Conservation (phyloP, 495 filamentous ascomycete genomes). For the Talaromyces stipitatus region DNA sequence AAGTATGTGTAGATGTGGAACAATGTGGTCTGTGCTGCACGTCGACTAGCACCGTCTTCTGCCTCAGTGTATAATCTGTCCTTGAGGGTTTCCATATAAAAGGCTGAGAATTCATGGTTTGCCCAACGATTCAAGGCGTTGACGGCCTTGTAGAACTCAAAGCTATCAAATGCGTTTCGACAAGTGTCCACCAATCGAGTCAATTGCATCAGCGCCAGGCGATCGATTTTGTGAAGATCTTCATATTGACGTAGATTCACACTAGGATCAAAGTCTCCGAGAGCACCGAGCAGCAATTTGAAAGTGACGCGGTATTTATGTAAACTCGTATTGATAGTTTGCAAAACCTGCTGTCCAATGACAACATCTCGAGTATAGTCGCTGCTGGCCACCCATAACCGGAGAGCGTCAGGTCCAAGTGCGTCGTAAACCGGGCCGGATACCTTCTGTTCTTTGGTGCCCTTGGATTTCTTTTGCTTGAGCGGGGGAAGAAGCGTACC, state of each 20-base stretch:
- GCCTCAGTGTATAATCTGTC: constrained; percentile 80
- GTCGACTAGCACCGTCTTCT: constrained; percentile 43
- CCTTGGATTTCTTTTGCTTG: constrained; percentile 46
- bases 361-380: constrained; percentile 86
- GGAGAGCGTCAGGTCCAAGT: constrained; percentile 75
- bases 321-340: constrained; percentile 62
- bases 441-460: constrained; percentile 41
- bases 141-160: constrained; percentile 78
- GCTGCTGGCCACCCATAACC: constrained; percentile 83
- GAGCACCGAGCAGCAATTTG: constrained; percentile 78
- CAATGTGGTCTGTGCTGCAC: constrained; percentile 57
- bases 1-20: constrained; percentile 62
- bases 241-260: constrained; percentile 27
- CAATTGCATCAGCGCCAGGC: constrained; percentile 71
- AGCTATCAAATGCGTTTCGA: constrained; percentile 52
- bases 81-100: constrained; percentile 89
- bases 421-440: constrained; percentile 44
- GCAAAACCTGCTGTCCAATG: constrained; percentile 67
- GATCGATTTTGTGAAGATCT: constrained; percentile 49
- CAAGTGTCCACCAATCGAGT: constrained; percentile 52
- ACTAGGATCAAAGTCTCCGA: constrained; percentile 50
- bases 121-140: constrained; percentile 70
- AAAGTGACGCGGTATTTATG: constrained; percentile 81
- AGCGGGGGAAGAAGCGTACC: constrained; percentile 60
- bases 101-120: constrained; percentile 74